phyloP scores from a whole-genome alignment of 345 rosid species.

The Hypericum perforatum region DNA sequence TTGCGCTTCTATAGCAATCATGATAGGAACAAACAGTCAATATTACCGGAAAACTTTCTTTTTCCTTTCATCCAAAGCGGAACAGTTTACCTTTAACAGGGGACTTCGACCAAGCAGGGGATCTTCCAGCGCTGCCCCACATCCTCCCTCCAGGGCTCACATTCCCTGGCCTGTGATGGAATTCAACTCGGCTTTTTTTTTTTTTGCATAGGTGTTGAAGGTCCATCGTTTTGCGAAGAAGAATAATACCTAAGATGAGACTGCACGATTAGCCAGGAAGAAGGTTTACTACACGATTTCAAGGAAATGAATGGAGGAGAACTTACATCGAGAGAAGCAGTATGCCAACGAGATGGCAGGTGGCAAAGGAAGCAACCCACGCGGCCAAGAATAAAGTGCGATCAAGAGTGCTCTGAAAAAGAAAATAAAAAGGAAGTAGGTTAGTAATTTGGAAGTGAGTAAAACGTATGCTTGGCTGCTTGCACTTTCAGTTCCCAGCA shows the following conservation, averaged over 20 bases:
- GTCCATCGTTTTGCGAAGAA: constrained; percentile 14
- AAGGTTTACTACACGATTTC: too few relatives aligned
- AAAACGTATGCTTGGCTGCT: too few relatives aligned
- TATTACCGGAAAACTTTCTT: too few relatives aligned
- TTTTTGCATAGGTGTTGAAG: constrained; percentile 15
- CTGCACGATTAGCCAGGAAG: background rate
- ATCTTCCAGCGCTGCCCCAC: constrained; percentile 36
- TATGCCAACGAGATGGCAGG: constrained; percentile 32
- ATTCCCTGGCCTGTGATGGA: constrained; percentile 44
- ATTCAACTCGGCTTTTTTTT: constrained; percentile 48
- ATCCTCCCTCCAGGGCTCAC: constrained; percentile 32
- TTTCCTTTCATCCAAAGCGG: background rate
- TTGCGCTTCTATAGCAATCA: too few relatives aligned
- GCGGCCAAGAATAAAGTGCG: constrained; percentile 42
- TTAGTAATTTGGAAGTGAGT: background rate
- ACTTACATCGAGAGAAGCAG: constrained; percentile 29
- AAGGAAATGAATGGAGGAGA: background rate
- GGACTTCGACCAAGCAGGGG: constrained; percentile 46
- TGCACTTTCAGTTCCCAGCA: too few relatives aligned
- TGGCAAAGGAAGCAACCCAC: constrained; percentile 23
- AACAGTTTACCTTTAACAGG: constrained; percentile 44
- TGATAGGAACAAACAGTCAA: too few relatives aligned
- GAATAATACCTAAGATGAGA: constrained; percentile 14
- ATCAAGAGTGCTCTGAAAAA: constrained; percentile 67
- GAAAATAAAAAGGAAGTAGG: constrained; percentile 6